Conservation (phyloP, 257 asterid species). For the Solanum pennellii region DNA sequence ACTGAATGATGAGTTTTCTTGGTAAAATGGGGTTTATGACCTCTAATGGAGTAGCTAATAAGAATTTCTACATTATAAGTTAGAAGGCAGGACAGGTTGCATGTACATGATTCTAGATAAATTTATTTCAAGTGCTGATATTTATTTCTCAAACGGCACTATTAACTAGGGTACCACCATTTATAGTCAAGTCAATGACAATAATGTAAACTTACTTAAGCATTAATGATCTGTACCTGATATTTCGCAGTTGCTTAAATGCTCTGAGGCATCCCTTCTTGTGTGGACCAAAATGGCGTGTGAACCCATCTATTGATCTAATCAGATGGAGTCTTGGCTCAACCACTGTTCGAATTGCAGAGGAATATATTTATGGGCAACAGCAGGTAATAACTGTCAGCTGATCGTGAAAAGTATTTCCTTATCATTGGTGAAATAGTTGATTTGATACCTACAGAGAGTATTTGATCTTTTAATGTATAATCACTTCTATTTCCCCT, state of each 20-base stretch:
- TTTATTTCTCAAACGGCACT: neutral
- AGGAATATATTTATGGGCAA: slow-evolving; percentile 83
- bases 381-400: slow-evolving; percentile 59
- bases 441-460: neutral
- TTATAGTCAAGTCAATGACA: neutral
- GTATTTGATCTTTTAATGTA: neutral
- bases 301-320: slow-evolving; percentile 72
- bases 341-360: slow-evolving; percentile 81
- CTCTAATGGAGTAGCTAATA: neutral
- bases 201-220: neutral
- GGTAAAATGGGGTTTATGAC: neutral
- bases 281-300: slow-evolving; percentile 97
- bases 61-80: neutral
- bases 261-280: slow-evolving; percentile 95
- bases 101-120: neutral
- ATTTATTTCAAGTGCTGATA: neutral
- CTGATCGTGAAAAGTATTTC: neutral
- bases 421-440: neutral
- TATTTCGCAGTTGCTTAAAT: slow-evolving; percentile 61
- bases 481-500: neutral
- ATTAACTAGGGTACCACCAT: neutral
- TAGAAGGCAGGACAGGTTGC: neutral
- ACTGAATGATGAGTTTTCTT: neutral
- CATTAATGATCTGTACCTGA: neutral
- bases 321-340: slow-evolving; percentile 97